Evolutionary conservation across 179 eudicot species (phyloP).

Genomic region (Corrigiola litoralis): DNA sequence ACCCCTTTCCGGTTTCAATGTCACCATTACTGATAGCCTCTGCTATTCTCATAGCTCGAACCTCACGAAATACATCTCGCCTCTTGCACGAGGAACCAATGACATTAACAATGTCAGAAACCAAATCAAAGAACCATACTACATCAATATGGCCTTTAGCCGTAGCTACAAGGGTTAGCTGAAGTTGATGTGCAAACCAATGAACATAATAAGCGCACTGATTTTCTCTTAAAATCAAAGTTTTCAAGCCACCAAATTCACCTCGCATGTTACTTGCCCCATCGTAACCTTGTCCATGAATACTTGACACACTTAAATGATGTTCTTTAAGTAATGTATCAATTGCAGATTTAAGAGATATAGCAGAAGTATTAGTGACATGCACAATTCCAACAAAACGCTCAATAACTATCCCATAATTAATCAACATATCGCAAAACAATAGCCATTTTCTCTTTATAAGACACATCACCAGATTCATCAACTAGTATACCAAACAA

Average conservation of each 20-base stretch:
- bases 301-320: constrained; percentile 3
- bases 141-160: constrained; percentile 22
- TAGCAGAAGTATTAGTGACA: not conserved
- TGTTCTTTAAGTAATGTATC: not conserved
- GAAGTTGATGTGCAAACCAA: constrained; percentile 34
- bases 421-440: not conserved
- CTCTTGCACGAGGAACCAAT: constrained; percentile 30
- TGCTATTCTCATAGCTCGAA: constrained; percentile 4
- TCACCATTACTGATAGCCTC: constrained; percentile 4
- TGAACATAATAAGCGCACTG: constrained; percentile 15
- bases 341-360: not conserved
- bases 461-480: not conserved
- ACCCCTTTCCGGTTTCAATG: not conserved
- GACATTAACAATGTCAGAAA: constrained; percentile 21
- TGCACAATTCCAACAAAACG: not conserved
- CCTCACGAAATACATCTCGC: constrained; percentile 15
- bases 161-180: constrained; percentile 19
- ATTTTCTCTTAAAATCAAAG: constrained; percentile 20
- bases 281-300: constrained; percentile 32
- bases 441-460: constrained; percentile 1
- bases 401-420: not conserved
- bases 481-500: constrained; percentile 4
- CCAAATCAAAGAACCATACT: constrained; percentile 7
- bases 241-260: constrained; percentile 14
- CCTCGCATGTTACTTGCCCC: constrained; percentile 23